Conservation (phyloP, 768 basidiomycete species). For the Fistulinella prunicolor region DNA sequence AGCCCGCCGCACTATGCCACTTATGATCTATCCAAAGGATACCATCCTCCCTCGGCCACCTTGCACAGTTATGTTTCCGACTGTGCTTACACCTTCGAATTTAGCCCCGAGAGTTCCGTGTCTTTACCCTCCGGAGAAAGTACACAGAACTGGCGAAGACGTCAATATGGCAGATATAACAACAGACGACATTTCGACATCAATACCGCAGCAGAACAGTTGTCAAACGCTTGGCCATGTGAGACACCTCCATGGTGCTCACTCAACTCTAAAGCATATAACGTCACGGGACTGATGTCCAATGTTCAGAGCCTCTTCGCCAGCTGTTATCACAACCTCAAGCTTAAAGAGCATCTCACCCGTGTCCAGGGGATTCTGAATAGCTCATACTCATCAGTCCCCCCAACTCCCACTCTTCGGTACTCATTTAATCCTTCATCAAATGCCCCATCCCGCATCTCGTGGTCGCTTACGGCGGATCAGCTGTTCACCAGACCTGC, state of each 20-base stretch:
- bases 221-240: slow-evolving; percentile 20
- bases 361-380: slow-evolving; percentile 11
- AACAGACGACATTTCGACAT: slow-evolving; percentile 6
- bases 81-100: not conserved
- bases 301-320: slow-evolving; percentile 4
- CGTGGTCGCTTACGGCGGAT: not conserved
- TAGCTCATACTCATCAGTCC: not conserved
- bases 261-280: slow-evolving; percentile 1
- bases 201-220: not conserved
- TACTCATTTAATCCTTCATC: slow-evolving; percentile 7
- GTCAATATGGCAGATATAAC: slow-evolving; percentile 7
- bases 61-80: not conserved
- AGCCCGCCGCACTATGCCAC: slow-evolving; percentile 16
- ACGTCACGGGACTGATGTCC: slow-evolving; percentile 1
- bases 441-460: not conserved
- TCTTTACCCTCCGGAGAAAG: not conserved
- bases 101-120: slow-evolving; percentile 12
- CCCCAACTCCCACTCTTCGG: not conserved
- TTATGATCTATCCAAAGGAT: slow-evolving; percentile 12
- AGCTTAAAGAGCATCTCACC: slow-evolving; percentile 13
- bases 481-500: slow-evolving; percentile 7
- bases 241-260: slow-evolving; percentile 8
- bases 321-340: slow-evolving; percentile 16
- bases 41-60: not conserved
- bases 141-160: not conserved